These are phyloP conservation scores for Lophiostoma macrostomum DNA, from an alignment of 495 filamentous ascomycete species.

Conservation along the genomic window DNA sequence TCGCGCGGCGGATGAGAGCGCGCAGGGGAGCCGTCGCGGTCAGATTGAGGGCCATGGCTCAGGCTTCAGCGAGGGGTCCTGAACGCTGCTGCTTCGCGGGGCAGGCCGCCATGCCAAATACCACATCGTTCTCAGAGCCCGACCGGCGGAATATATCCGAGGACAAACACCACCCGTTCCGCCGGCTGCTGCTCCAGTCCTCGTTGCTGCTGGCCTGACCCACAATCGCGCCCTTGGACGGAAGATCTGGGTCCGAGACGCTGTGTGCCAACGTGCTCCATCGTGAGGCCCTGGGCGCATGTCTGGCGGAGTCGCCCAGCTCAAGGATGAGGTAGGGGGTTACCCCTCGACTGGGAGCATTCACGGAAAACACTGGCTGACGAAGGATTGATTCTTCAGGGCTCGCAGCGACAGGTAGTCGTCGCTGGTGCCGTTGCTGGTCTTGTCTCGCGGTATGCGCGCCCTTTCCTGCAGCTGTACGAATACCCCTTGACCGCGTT, in stretches of 20 bases:
- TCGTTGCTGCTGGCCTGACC: neutral
- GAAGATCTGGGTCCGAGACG: too few species aligned
- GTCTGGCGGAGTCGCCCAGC: slow-evolving; percentile 69
- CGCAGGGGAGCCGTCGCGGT: slow-evolving; percentile 16
- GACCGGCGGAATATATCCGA: too few species aligned
- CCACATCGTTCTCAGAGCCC: too few species aligned
- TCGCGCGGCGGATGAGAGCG: neutral
- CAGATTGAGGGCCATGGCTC: too few species aligned
- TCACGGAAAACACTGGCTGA: neutral
- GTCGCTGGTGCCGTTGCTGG: slow-evolving; percentile 84
- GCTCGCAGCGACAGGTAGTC: slow-evolving; percentile 76
- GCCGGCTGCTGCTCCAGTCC: slow-evolving; percentile 5
- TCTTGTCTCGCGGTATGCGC: slow-evolving; percentile 70
- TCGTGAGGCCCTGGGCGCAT: slow-evolving; percentile 53
- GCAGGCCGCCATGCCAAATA: too few species aligned
- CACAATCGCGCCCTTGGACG: neutral
- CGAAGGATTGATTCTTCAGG: slow-evolving; percentile 48
- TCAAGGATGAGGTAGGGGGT: slow-evolving; percentile 79
- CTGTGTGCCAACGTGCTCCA: neutral
- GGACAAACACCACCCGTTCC: too few species aligned
- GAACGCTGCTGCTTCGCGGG: too few species aligned
- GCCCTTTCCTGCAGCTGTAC: neutral
- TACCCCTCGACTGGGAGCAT: neutral
- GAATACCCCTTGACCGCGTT: too few species aligned
- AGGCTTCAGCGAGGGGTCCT: too few species aligned